Evolutionary conservation across 169 alveolate species (phyloP).

Genomic region (Eimeria praecox): DNA sequence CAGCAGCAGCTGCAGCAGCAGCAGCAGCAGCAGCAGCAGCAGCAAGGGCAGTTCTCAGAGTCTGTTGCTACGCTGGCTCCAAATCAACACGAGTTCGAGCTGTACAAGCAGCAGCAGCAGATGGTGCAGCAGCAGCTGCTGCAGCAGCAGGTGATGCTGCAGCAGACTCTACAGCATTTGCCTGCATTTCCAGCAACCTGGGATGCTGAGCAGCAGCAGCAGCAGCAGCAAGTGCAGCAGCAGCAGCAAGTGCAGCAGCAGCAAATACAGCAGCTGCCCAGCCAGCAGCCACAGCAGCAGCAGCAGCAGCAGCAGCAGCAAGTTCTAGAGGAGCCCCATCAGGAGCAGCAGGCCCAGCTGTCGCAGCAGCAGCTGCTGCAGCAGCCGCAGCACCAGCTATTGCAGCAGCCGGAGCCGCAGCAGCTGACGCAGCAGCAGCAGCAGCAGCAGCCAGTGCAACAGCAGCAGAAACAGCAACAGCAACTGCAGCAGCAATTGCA

Average conservation of each 20-base stretch:
- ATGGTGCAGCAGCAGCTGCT: constrained; percentile 15
- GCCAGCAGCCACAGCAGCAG: background rate
- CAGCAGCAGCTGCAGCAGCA: background rate
- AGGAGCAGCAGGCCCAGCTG: background rate
- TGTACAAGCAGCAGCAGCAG: too few relatives aligned
- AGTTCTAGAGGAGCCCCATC: background rate
- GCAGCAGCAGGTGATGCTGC: background rate
- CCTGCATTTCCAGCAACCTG: background rate
- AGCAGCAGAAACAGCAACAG: background rate
- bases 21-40: background rate
- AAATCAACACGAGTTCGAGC: too few relatives aligned
- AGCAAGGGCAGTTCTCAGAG: background rate
- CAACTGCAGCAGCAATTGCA: constrained; percentile 3
- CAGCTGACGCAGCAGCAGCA: background rate
- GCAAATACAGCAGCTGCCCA: background rate
- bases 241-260: background rate
- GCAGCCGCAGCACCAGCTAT: background rate
- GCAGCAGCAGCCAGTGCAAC: background rate
- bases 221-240: background rate
- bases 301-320: constrained; percentile 23
- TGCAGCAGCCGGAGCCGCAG: background rate
- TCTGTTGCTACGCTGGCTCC: too few relatives aligned
- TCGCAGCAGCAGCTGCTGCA: background rate
- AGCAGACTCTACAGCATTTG: background rate
- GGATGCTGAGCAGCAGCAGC: background rate